These are phyloP conservation scores for Erysimum cheiri DNA, from an alignment of 441 rosid species.

Conservation along the genomic window DNA sequence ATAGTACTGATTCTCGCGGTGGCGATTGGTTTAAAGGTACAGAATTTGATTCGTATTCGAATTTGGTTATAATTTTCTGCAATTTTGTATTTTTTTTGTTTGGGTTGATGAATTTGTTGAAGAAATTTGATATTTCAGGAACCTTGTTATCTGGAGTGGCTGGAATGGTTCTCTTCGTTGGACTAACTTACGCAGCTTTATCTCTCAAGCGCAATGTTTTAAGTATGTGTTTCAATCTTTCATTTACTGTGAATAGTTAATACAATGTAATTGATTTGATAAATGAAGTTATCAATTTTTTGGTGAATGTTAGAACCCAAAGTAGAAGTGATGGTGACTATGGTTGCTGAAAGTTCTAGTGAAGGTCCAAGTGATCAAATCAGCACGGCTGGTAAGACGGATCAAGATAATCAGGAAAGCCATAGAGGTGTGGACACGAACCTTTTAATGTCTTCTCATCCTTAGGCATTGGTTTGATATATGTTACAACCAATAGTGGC, in stretches of 20 bases:
- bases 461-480: conserved; percentile 39
- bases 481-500: conserved; percentile 40
- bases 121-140: conserved; percentile 67
- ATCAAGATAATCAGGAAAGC: conserved; percentile 40
- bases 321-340: conserved; percentile 58
- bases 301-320: conserved; percentile 55
- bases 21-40: conserved; percentile 64
- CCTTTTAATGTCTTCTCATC: conserved; percentile 39
- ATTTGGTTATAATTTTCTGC: neutral
- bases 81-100: conserved; percentile 1
- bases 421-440: conserved; percentile 41
- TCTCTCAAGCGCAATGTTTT: conserved; percentile 54
- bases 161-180: conserved; percentile 64
- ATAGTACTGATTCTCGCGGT: conserved; percentile 46
- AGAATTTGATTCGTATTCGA: neutral
- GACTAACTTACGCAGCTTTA: conserved; percentile 65
- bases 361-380: conserved; percentile 47
- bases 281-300: too few relatives aligned
- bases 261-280: neutral
- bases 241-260: neutral
- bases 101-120: conserved; percentile 58
- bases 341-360: conserved; percentile 51
- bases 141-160: conserved; percentile 66
- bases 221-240: conserved; percentile 53
- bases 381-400: conserved; percentile 31